Percentiles rank a stretch among this genome's conserved stretches.
Evolutionary conservation across 2,329 filamentous ascomycete genomes (phyloP).

Genomic region (Pseudogymnoascus sp.): DNA sequence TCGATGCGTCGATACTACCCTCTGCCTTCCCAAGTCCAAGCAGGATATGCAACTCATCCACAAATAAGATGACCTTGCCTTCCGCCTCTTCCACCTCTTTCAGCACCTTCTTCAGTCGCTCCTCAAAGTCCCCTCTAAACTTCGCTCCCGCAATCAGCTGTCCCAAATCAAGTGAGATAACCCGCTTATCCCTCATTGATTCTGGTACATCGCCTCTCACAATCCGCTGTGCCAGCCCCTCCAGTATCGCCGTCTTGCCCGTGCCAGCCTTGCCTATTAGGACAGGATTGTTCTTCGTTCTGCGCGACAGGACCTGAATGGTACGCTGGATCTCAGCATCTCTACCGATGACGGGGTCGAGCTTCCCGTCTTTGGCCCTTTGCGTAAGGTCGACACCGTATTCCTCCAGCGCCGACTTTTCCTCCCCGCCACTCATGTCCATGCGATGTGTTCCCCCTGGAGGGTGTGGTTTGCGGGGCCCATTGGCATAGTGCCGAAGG

Average conservation of each 20-base stretch:
- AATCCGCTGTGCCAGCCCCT: slow-evolving; percentile 84
- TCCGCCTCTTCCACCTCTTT: slow-evolving; percentile 86
- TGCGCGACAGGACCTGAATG: slow-evolving; percentile 83
- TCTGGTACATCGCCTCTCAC: slow-evolving; percentile 90
- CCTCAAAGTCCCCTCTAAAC: slow-evolving; percentile 92
- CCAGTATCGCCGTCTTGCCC: slow-evolving; percentile 88
- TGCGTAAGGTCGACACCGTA: slow-evolving; percentile 87
- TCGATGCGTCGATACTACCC: slow-evolving; percentile 93
- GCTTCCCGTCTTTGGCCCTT: slow-evolving; percentile 75
- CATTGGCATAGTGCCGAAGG: slow-evolving; percentile 55
- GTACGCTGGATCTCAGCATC: slow-evolving; percentile 88
- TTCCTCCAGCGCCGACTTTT: slow-evolving; percentile 85
- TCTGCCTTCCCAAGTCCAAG: slow-evolving; percentile 91
- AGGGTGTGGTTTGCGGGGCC: slow-evolving; percentile 64
- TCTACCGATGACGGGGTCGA: slow-evolving; percentile 92
- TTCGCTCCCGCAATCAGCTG: slow-evolving; percentile 93
- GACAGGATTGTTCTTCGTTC: slow-evolving; percentile 83
- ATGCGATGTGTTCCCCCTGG: slow-evolving; percentile 91
- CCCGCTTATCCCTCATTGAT: slow-evolving; percentile 88
- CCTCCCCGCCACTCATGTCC: slow-evolving; percentile 67
- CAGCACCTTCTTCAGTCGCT: slow-evolving; percentile 81
- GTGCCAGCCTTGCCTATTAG: slow-evolving; percentile 83
- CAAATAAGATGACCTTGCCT: slow-evolving; percentile 86
- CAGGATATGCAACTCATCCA: slow-evolving; percentile 88
- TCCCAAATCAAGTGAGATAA: slow-evolving; percentile 80